These are phyloP conservation scores for Pisolithus marmoratus DNA, from an alignment of 768 basidiomycete genomes.

Conservation along the genomic window DNA sequence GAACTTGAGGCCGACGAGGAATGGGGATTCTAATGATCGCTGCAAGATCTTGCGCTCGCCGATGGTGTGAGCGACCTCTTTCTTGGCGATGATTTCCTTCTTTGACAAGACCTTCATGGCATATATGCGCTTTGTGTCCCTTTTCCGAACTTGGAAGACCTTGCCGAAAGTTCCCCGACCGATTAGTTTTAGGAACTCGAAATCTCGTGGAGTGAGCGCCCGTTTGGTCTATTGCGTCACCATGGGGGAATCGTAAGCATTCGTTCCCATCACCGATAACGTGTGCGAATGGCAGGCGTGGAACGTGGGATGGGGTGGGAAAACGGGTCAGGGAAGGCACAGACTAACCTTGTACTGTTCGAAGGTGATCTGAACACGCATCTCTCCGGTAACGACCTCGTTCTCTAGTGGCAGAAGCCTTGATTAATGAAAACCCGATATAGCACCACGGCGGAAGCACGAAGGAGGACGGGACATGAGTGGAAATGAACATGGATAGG, in stretches of 20 bases:
- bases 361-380: conserved; percentile 91
- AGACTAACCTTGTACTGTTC: conserved; percentile 75
- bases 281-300: conserved; percentile 19
- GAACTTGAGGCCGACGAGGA: conserved; percentile 97
- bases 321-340: conserved; percentile 9
- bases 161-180: conserved; percentile 97
- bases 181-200: conserved; percentile 98
- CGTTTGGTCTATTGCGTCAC: conserved; percentile 61
- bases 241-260: conserved; percentile 10
- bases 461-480: conserved; percentile 9
- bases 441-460: conserved; percentile 8
- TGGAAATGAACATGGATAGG: conserved; percentile 8
- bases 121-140: conserved; percentile 97
- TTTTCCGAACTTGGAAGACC: conserved; percentile 98
- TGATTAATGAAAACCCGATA: conserved; percentile 4
- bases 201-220: conserved; percentile 88
- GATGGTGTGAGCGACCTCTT: conserved; percentile 98
- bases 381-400: conserved; percentile 86
- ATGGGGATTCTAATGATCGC: conserved; percentile 86
- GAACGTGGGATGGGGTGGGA: conserved; percentile 22
- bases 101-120: conserved; percentile 99
- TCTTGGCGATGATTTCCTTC: conserved; percentile 98
- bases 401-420: conserved; percentile 74
- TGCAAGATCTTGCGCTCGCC: conserved; percentile 99
- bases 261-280: conserved; percentile 15